Evolutionary conservation across 163 green algal genomes (phyloP).

Genomic region (Chloromonas sp.): DNA sequence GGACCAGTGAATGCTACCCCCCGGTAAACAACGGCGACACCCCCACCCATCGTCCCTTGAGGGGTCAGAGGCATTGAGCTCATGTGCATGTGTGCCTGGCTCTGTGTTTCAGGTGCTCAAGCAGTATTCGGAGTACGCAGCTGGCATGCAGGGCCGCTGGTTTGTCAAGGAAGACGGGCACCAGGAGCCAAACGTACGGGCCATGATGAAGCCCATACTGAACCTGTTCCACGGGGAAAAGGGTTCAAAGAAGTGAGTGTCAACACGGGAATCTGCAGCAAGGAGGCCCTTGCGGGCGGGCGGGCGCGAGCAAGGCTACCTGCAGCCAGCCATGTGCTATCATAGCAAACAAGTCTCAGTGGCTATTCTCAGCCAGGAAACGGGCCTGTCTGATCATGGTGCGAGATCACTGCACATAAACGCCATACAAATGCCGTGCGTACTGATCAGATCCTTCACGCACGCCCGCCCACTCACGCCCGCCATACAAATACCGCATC

Average conservation of each 20-base stretch:
- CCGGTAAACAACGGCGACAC: no score
- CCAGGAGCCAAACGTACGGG: conserved; percentile 54
- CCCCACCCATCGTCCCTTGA: no score
- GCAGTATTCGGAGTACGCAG: conserved; percentile 65
- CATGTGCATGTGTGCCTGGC: no score
- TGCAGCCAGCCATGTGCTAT: not conserved
- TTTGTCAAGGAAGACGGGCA: conserved; percentile 48
- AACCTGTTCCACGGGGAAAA: conserved; percentile 77
- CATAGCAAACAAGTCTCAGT: not conserved
- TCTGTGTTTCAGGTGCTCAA: conserved; percentile 49
- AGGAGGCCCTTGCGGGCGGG: not conserved
- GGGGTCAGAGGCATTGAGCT: no score
- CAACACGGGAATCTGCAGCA: not conserved
- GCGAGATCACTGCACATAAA: not conserved
- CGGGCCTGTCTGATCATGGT: not conserved
- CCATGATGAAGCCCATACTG: conserved; percentile 73
- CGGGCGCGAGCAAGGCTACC: not conserved
- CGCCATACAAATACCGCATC: no score
- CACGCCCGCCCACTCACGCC: no score
- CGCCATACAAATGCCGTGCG: not conserved
- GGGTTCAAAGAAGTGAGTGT: conserved; percentile 45
- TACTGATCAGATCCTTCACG: no score
- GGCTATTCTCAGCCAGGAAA: no score
- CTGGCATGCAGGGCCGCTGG: conserved; percentile 59
- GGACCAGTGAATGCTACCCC: not conserved